phyloP scores from a whole-genome alignment of 108 stramenopile species.

The Cyclotella choctawhatcheeana region DNA sequence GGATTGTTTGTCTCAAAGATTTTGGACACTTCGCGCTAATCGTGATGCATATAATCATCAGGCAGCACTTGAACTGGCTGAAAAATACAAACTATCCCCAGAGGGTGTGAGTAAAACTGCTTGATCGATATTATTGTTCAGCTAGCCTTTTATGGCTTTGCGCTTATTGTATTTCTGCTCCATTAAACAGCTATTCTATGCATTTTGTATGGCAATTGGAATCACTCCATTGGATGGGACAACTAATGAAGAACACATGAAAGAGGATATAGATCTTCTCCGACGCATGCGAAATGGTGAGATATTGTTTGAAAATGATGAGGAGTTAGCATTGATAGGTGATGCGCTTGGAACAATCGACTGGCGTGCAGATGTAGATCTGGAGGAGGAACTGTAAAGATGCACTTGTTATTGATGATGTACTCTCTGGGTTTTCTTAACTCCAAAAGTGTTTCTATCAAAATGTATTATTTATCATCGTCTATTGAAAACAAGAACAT shows the following conservation, averaged over 20 bases:
- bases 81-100: slow-evolving; percentile 36
- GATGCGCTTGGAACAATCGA: slow-evolving; percentile 27
- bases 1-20: slow-evolving; percentile 37
- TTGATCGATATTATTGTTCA: too few relatives aligned
- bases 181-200: slow-evolving; percentile 50
- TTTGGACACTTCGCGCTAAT: slow-evolving; percentile 74
- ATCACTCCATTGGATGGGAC: slow-evolving; percentile 53
- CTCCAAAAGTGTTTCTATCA: too few relatives aligned
- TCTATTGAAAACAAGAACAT: too few relatives aligned
- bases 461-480: too few relatives aligned
- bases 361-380: slow-evolving; percentile 17
- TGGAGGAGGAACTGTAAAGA: slow-evolving; percentile 12
- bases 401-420: too few relatives aligned
- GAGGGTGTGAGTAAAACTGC: slow-evolving; percentile 40
- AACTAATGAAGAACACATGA: slow-evolving; percentile 44
- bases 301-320: slow-evolving; percentile 29
- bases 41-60: slow-evolving; percentile 40
- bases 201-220: slow-evolving; percentile 56
- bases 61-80: slow-evolving; percentile 38
- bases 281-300: slow-evolving; percentile 46
- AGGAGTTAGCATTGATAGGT: slow-evolving; percentile 31
- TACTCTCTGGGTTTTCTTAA: too few relatives aligned
- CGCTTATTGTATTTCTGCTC: too few relatives aligned
- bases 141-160: too few relatives aligned
- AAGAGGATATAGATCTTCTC: slow-evolving; percentile 44